phyloP scores from a whole-genome alignment of 163 green algal species.

The Botryococcus braunii region DNA sequence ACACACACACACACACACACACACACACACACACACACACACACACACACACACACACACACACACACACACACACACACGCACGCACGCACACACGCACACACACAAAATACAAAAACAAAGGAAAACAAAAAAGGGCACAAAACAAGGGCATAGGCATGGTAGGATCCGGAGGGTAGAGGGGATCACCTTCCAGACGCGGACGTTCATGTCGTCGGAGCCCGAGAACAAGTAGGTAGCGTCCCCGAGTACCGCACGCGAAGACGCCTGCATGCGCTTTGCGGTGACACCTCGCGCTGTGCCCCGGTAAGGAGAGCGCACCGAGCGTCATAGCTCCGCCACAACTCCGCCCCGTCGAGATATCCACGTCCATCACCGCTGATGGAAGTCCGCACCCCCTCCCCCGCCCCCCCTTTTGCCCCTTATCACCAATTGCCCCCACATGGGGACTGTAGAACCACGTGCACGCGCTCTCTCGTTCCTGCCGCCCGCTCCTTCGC shows the following conservation, averaged over 20 bases:
- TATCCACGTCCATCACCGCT: slow-evolving; percentile 96
- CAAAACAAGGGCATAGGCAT: background rate
- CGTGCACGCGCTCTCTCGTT: too few relatives aligned
- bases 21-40: slow-evolving; percentile 8
- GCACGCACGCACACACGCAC: too few relatives aligned
- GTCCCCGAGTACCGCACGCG: slow-evolving; percentile 79
- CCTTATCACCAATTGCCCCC: too few relatives aligned
- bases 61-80: slow-evolving; percentile 8
- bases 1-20: slow-evolving; percentile 7
- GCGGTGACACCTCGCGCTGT: slow-evolving; percentile 87
- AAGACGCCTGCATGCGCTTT: slow-evolving; percentile 96
- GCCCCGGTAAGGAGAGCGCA: slow-evolving; percentile 68
- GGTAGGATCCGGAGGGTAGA: background rate
- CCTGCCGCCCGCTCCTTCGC: too few relatives aligned
- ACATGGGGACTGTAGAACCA: too few relatives aligned
- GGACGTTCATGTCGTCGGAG: slow-evolving; percentile 98
- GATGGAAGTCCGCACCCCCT: slow-evolving; percentile 86
- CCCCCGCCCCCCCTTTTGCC: too few relatives aligned
- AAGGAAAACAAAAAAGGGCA: background rate
- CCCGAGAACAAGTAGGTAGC: slow-evolving; percentile 90
- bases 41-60: slow-evolving; percentile 9
- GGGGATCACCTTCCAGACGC: slow-evolving; percentile 82
- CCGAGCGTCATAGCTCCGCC: slow-evolving; percentile 76
- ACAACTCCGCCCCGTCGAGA: slow-evolving; percentile 95
- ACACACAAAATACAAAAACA: too few relatives aligned